Evolutionary conservation across 2,329 filamentous ascomycete species (phyloP).

Genomic region (Diatrype stigma): DNA sequence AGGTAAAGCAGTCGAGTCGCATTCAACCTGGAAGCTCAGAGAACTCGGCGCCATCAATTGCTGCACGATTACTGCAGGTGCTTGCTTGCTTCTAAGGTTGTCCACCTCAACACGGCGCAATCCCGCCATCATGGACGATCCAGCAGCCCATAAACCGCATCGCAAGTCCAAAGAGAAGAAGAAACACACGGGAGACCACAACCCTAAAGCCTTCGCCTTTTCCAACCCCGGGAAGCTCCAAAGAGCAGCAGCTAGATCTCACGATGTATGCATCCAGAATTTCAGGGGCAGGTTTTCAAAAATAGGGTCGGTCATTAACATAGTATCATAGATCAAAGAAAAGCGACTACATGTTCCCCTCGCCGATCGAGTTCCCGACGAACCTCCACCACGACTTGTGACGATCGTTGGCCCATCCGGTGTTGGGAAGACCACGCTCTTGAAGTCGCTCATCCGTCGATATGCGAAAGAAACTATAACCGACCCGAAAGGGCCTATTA

Average conservation of each 20-base stretch:
- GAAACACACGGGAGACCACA: slow-evolving; percentile 66
- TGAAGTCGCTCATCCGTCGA: slow-evolving; percentile 89
- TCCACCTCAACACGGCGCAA: slow-evolving; percentile 2
- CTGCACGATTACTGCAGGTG: not conserved
- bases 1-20: too few species aligned
- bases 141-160: slow-evolving; percentile 81
- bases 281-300: not conserved
- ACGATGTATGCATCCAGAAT: slow-evolving; percentile 13
- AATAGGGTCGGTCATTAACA: slow-evolving; percentile 17
- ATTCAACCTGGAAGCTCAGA: too few species aligned
- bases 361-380: slow-evolving; percentile 91
- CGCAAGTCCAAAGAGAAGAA: slow-evolving; percentile 88
- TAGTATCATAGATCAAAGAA: slow-evolving; percentile 69
- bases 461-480: slow-evolving; percentile 95
- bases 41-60: too few species aligned
- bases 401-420: slow-evolving; percentile 92
- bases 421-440: slow-evolving; percentile 89
- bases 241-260: slow-evolving; percentile 62
- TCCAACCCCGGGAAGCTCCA: slow-evolving; percentile 76
- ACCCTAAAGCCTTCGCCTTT: slow-evolving; percentile 88
- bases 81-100: slow-evolving; percentile 2
- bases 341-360: slow-evolving; percentile 94
- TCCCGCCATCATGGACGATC: slow-evolving; percentile 65
- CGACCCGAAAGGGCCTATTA: slow-evolving; percentile 85
- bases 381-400: slow-evolving; percentile 88